Percentiles rank a stretch among this genome's conserved stretches.
Evolutionary conservation across 495 filamentous ascomycete genomes (phyloP).

Genomic region (Neurospora sp.): DNA sequence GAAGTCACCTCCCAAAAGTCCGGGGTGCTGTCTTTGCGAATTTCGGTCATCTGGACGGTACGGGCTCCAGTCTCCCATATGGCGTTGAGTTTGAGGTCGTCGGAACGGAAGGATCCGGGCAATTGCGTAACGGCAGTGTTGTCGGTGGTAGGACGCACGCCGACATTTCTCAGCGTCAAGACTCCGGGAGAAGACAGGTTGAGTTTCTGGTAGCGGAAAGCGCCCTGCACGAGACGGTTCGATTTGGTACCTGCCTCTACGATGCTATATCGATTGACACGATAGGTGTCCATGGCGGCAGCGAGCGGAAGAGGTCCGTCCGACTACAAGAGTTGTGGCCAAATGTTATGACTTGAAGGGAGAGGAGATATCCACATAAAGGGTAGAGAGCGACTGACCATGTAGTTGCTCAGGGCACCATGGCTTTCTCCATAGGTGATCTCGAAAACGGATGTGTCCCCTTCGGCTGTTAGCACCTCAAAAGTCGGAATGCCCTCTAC

Average conservation of each 20-base stretch:
- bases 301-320: neutral
- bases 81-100: neutral
- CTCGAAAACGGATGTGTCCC: neutral
- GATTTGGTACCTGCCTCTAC: neutral
- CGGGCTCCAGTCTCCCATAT: neutral
- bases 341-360: neutral
- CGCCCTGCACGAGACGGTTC: neutral
- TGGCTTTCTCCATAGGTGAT: neutral
- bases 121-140: neutral
- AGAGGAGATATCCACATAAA: neutral
- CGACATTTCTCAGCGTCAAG: neutral
- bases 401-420: neutral
- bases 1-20: no score
- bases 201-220: neutral
- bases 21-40: no score
- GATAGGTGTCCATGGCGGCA: neutral
- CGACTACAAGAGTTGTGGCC: neutral
- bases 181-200: neutral
- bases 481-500: neutral
- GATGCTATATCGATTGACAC: neutral
- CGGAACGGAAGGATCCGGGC: neutral
- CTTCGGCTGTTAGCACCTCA: neutral
- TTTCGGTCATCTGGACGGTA: neutral
- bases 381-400: neutral
- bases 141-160: neutral